Conservation (phyloP, 257 asterid species). For the Solanum tacnaense region DNA sequence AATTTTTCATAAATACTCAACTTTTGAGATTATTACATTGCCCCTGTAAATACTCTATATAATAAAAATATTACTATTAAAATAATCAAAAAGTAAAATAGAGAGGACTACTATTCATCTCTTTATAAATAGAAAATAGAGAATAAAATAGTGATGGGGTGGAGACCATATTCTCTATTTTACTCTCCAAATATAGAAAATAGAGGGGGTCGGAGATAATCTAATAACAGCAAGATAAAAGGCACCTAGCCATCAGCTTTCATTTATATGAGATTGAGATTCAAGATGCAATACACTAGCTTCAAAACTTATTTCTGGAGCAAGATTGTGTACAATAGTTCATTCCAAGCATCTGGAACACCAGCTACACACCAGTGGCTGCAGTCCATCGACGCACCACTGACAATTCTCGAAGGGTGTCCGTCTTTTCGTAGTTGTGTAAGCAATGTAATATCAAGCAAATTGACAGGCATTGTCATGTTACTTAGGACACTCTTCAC, state of each 20-base stretch:
- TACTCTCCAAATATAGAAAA: too few species aligned
- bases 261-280: background rate
- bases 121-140: background rate
- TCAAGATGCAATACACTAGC: background rate
- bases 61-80: too few species aligned
- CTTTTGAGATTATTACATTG: too few species aligned
- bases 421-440: slow-evolving; percentile 46
- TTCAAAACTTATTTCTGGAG: background rate
- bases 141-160: background rate
- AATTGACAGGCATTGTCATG: slow-evolving; percentile 34
- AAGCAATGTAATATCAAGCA: slow-evolving; percentile 49
- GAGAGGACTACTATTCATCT: background rate
- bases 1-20: background rate
- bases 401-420: slow-evolving; percentile 49
- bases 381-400: slow-evolving; percentile 36
- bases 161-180: background rate
- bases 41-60: background rate
- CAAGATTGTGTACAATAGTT: slow-evolving; percentile 33
- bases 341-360: slow-evolving; percentile 34
- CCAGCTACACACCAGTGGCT: slow-evolving; percentile 2
- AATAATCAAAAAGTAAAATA: too few species aligned
- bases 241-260: background rate
- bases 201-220: background rate
- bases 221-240: background rate
- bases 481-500: slow-evolving; percentile 43